Base-by-base conservation (phyloP, 371 early-diverging fungal genomes). In the Mortierella sp. region DNA sequence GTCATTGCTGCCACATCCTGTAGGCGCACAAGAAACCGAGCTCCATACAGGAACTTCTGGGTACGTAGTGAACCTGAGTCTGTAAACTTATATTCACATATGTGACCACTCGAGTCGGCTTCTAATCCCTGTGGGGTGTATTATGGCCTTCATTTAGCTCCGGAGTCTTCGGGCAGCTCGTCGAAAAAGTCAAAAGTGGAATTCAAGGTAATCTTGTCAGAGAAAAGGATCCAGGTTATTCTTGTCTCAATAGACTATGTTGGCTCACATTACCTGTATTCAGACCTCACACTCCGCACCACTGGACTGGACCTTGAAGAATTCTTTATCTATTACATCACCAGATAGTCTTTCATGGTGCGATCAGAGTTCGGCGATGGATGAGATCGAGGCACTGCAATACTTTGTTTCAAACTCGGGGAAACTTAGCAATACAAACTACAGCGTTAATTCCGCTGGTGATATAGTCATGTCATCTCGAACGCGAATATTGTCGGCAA, bases 291-390 rank as follows among this genome's bases (percentile, higher is more conserved):
- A n/a, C 1, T 30, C 26, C 0, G 6, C 62, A 6, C 83, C 83
- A 14, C 0, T 81, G 58, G 83, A 81, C 28, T 81, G 83, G 83
- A 67, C 83, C 5, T 11, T 81, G n/a, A 81, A 73, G 43, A 58
- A 59, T 0, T 62, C 76, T 3, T 30, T 75, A 8, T 70, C 70
- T 0, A 66, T 81, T 3, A 70, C 70, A 0, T 81, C 83, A 22
- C 67, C 35, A 1, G 73, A 76, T 32, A 62, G 45, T 6, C 35
- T 81, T 5, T 9, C 66, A 5, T 81, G 83, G 83, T 81, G 83
- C 57, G 83, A 81, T 43, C 66, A 66, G 14, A 52, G 62, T 2
- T 43, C 70, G 9, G 32, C 70, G 12, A 51, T 63, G 40, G 76
- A 75, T 47, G 67, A 75, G 16, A 66, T 76, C 54, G 43, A 66